Percentiles rank a stretch among this genome's conserved stretches.
These are phyloP conservation scores for Camellia oleifera DNA, from an alignment of 179 eudicot genomes.

Conservation along the genomic window DNA sequence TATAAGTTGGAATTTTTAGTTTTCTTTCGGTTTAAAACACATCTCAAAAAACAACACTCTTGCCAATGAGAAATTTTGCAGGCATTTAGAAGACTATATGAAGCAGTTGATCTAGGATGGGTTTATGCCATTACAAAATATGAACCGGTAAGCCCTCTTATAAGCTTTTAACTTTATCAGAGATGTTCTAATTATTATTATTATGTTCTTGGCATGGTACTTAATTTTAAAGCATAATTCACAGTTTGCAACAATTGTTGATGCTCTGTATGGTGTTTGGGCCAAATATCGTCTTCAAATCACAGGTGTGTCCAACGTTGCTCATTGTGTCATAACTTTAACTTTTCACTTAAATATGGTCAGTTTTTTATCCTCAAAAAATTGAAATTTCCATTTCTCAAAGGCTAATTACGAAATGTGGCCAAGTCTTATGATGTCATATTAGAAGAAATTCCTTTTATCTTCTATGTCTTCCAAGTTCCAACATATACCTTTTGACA, in stretches of 20 bases:
- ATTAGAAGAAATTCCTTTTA: background rate
- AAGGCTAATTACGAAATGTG: too few relatives aligned
- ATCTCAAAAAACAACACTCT: background rate
- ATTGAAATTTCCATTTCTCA: background rate
- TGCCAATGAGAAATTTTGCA: slow-evolving; percentile 24
- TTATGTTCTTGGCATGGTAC: slow-evolving; percentile 7
- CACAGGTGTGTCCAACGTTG: slow-evolving; percentile 49
- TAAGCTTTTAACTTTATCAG: background rate
- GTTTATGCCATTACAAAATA: slow-evolving; percentile 89
- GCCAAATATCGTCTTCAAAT: slow-evolving; percentile 90
- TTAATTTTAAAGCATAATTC: background rate
- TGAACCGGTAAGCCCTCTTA: slow-evolving; percentile 64
- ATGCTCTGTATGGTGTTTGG: slow-evolving; percentile 81
- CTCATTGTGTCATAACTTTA: background rate
- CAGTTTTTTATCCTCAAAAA: background rate
- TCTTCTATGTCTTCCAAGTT: background rate
- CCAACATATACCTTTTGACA: background rate
- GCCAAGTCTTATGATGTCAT: background rate
- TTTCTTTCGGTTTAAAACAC: background rate
- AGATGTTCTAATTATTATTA: background rate
- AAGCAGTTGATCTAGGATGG: slow-evolving; percentile 97
- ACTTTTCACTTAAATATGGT: background rate
- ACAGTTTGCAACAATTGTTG: slow-evolving; percentile 77
- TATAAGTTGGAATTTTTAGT: background rate
- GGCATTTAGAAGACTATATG: slow-evolving; percentile 90